Evolutionary conservation across 2,329 filamentous ascomycete species (phyloP).

Genomic region (Scedosporium boydii): DNA sequence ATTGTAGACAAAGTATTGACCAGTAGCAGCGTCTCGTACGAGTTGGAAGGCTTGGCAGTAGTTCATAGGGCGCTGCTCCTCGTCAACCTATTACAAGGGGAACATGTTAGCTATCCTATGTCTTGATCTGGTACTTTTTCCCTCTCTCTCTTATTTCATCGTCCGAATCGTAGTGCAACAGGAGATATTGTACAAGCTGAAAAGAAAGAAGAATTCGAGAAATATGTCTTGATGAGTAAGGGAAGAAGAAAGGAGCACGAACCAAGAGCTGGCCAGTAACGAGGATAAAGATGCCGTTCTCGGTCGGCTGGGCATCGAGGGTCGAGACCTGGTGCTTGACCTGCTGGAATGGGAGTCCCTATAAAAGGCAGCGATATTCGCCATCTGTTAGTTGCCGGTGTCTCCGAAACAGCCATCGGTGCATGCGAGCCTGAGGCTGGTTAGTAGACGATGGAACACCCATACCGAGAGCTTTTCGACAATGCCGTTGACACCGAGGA

Average conservation of each 20-base stretch:
- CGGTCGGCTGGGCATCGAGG: constrained; percentile 72
- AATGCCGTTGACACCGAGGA: constrained; percentile 57
- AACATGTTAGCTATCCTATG: not conserved
- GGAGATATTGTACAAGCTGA: not conserved
- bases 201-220: not conserved
- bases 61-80: constrained; percentile 77
- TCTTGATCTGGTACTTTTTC: not conserved
- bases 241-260: constrained; percentile 23
- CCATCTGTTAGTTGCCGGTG: not conserved
- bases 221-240: not conserved
- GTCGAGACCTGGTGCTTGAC: constrained; percentile 71
- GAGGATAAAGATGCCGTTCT: constrained; percentile 70
- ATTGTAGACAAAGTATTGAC: constrained; percentile 82
- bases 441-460: constrained; percentile 8
- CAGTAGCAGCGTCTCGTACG: constrained; percentile 45
- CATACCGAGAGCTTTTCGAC: constrained; percentile 73
- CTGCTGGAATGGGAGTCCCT: constrained; percentile 73
- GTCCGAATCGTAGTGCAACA: too few species aligned
- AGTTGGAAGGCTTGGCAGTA: constrained; percentile 90
- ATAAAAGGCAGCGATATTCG: constrained; percentile 9
- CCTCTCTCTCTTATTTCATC: not conserved
- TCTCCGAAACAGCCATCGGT: too few species aligned
- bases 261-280: constrained; percentile 82
- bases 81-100: constrained; percentile 57
- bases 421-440: not conserved